These are phyloP conservation scores for Fusarium sp. DNA, from an alignment of 2,329 filamentous ascomycete species.

Conservation along the genomic window DNA sequence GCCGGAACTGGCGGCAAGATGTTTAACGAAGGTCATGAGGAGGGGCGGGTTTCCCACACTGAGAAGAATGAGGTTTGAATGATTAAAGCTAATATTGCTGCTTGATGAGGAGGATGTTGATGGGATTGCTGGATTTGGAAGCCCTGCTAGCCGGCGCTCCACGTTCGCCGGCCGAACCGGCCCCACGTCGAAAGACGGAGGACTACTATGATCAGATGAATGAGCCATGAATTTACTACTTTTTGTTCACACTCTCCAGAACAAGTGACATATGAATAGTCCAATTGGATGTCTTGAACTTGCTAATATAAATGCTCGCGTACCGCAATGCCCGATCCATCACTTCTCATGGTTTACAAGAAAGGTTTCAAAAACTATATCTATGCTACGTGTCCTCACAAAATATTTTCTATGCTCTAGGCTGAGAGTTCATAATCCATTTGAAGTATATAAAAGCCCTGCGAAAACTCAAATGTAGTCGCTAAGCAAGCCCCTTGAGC, in stretches of 20 bases:
- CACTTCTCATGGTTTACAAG: too few species aligned
- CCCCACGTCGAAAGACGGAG: conserved; percentile 4
- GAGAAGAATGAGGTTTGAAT: conserved; percentile 37
- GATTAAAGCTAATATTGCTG: background rate
- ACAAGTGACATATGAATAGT: too few species aligned
- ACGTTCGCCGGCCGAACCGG: background rate
- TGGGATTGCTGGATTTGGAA: background rate
- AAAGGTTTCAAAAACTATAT: too few species aligned
- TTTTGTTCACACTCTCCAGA: background rate
- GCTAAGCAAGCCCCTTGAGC: too few species aligned
- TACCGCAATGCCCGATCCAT: too few species aligned
- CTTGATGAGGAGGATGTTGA: background rate
- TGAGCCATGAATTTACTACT: conserved; percentile 10
- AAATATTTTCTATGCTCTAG: too few species aligned
- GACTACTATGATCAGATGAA: conserved; percentile 13
- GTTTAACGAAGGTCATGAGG: conserved; percentile 11
- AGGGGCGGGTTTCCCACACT: conserved; percentile 25
- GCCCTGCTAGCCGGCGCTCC: background rate
- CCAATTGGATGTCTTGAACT: rapidly evolving
- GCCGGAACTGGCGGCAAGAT: conserved; percentile 40
- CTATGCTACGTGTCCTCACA: too few species aligned
- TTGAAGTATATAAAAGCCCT: too few species aligned
- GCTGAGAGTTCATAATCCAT: too few species aligned
- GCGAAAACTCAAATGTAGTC: too few species aligned
- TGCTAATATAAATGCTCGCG: too few species aligned